Base-by-base conservation (phyloP, 208 protist species). In the Zelonia costaricensis region DNA sequence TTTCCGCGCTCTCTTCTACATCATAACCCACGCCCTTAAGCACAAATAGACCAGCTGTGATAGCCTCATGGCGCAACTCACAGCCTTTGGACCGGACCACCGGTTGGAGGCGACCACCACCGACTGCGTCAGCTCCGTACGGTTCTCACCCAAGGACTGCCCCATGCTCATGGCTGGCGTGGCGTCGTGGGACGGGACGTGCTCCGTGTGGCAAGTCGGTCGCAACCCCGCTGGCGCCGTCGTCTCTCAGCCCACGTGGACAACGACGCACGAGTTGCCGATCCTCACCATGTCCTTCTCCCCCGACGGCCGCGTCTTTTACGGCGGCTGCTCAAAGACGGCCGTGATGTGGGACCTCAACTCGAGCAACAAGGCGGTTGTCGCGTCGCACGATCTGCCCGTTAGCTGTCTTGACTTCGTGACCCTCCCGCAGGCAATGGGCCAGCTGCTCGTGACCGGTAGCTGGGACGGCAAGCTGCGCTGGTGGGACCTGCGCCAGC, bases 391-490 rank as follows among this genome's bases (percentile, higher is more conserved):
- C 55, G 89, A 95, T 67, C 69, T 95, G 25, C 89, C 89, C 16
- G 66, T 95, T 49, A 91, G 82, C 60, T 91, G 80, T 43, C 46
- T 95, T 48, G 45, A 80, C 10, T 83, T 87, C 59, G 62, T 94
- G 20, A 68, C 28, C 18, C 42, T 72, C 23, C 68, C 80, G 20
- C 57, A 71, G 30, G 56, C 63, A 0, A 67, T 76, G 51, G 53
- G 54, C 30, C 74, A 88, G n/a, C 58, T 91, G 58, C 70, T 95
- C 20, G 66, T 95, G 30, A 93, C 87, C 4, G 84, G 82, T 15
- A 91, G 90, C 62, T 93, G 87, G 86, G 90, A 95, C 53, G 86
- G 87, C 2, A 93, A 84, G 51, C 30, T 95, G 54, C 80, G 84
- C 6, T 91, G 87, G 73, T 95, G 90, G 90, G 90, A 95, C 66